Conservation (phyloP, 2,329 filamentous ascomycete genomes). For the Ascochyta clinopodiicola region DNA sequence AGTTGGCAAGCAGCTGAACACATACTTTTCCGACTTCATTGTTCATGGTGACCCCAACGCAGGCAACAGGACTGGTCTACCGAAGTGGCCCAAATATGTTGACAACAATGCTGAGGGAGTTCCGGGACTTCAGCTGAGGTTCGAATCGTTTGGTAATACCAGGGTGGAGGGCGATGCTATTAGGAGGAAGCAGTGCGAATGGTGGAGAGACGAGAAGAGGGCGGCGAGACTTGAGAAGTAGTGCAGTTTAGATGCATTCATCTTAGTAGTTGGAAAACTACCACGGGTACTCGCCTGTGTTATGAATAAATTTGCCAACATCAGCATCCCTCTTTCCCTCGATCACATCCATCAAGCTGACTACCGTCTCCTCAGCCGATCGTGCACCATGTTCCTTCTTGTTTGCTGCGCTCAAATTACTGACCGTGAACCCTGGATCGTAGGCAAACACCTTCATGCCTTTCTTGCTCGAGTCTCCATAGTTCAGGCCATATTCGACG, state of each 20-base stretch:
- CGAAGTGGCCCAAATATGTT: constrained; percentile 51
- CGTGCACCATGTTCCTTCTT: constrained; percentile 46
- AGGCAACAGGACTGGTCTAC: constrained; percentile 26
- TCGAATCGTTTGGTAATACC: constrained; percentile 34
- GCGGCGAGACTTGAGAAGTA: constrained; percentile 35
- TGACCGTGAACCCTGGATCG: constrained; percentile 49
- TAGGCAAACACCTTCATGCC: constrained; percentile 49
- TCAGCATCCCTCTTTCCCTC: constrained; percentile 49
- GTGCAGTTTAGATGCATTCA: background rate
- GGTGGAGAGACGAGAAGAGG: constrained; percentile 34
- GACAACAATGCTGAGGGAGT: constrained; percentile 14
- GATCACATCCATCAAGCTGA: constrained; percentile 46
- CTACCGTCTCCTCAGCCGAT: constrained; percentile 40
- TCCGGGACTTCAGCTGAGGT: constrained; percentile 28
- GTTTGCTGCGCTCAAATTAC: constrained; percentile 43
- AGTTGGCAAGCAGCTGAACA: constrained; percentile 49
- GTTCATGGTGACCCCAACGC: constrained; percentile 49
- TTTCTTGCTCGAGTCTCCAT: background rate
- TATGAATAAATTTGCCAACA: constrained; percentile 40
- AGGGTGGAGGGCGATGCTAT: constrained; percentile 36
- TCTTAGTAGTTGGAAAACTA: background rate
- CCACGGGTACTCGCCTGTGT: constrained; percentile 43
- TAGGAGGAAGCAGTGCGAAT: constrained; percentile 35
- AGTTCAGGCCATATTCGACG: constrained; percentile 15
- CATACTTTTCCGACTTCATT: constrained; percentile 52